phyloP scores from a whole-genome alignment of 192 early-diverging fungal genomes.

The Coemansia sp. region DNA sequence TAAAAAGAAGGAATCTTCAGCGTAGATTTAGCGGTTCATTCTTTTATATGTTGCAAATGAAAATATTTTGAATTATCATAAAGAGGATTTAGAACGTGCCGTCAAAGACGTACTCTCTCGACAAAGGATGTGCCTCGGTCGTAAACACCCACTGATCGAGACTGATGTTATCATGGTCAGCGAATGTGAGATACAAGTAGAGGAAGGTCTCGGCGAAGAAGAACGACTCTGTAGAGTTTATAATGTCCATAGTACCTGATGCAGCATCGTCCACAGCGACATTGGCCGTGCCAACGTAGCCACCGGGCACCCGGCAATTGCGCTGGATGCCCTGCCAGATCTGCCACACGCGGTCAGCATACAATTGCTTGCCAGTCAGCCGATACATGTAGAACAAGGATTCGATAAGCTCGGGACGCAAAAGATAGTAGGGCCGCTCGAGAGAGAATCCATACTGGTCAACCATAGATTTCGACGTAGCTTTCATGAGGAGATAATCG shows the following conservation, averaged over 20 bases:
- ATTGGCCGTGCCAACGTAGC: conserved; percentile 59
- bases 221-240: conserved; percentile 63
- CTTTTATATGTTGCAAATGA: too few species aligned
- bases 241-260: conserved; percentile 26
- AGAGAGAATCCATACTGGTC: conserved; percentile 32
- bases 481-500: conserved; percentile 23
- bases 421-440: conserved; percentile 57
- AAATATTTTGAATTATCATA: not conserved
- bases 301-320: conserved; percentile 63
- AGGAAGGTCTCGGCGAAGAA: conserved; percentile 92
- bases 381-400: conserved; percentile 72
- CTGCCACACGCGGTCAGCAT: conserved; percentile 70
- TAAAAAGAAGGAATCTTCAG: conserved; percentile 13
- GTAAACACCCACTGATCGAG: conserved; percentile 90
- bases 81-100: conserved; percentile 40
- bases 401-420: conserved; percentile 78
- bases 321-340: conserved; percentile 69
- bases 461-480: conserved; percentile 9
- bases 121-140: conserved; percentile 90
- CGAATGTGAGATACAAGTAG: conserved; percentile 87
- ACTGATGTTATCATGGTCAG: conserved; percentile 61
- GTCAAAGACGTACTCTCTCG: conserved; percentile 31
- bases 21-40: not conserved
- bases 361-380: conserved; percentile 62
- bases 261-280: conserved; percentile 30